These are phyloP conservation scores for Drosera spatulata DNA, from an alignment of 179 eudicot genomes.

Conservation along the genomic window DNA sequence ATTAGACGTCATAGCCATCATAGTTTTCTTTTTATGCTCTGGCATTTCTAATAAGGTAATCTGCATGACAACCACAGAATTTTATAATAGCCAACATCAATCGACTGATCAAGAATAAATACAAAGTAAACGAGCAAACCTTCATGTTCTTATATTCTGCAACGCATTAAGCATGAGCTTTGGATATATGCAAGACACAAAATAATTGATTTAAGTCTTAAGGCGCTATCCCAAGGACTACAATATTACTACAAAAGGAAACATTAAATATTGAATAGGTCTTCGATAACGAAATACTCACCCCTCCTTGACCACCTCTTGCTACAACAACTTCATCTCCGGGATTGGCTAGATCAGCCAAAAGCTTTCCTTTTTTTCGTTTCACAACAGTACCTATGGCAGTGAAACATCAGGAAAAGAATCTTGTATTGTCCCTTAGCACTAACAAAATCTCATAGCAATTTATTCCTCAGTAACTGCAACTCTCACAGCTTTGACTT, in stretches of 20 bases:
- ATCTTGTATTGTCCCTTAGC: not conserved
- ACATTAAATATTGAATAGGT: not conserved
- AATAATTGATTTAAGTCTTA: no score
- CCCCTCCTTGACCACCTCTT: slow-evolving; percentile 99
- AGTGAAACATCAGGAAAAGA: not conserved
- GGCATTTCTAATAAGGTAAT: slow-evolving; percentile 79
- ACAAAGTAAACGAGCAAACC: no score
- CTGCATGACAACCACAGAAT: slow-evolving; percentile 25
- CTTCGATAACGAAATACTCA: slow-evolving; percentile 18
- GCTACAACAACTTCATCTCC: slow-evolving; percentile 93
- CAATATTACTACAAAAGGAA: not conserved
- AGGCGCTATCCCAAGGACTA: no score
- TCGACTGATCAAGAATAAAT: no score
- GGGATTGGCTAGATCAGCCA: slow-evolving; percentile 82
- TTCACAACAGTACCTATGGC: slow-evolving; percentile 81
- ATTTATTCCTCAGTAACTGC: no score
- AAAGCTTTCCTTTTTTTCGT: slow-evolving; percentile 52
- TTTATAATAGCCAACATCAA: no score
- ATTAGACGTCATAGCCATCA: slow-evolving; percentile 53
- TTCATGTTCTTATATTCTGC: no score
- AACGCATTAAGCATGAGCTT: no score
- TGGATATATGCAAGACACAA: no score
- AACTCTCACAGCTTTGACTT: no score
- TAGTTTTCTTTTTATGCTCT: slow-evolving; percentile 43
- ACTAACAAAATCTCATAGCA: not conserved